Conservation (phyloP, 2,329 filamentous ascomycete genomes). For the Cladosporium halotolerans region DNA sequence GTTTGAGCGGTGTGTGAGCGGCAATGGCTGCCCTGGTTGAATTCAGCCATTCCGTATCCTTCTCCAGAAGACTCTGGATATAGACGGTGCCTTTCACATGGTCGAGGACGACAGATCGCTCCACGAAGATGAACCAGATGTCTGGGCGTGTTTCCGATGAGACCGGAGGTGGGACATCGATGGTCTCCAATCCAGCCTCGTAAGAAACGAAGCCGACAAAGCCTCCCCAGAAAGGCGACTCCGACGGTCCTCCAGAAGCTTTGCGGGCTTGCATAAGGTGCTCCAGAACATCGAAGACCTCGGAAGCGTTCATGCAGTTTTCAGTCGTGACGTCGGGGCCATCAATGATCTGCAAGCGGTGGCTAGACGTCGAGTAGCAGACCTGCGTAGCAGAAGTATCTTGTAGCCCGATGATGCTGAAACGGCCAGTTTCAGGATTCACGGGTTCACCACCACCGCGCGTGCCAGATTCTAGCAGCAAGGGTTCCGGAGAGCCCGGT, state of each 20-base stretch:
- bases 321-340: not conserved
- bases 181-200: constrained; percentile 66
- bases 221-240: constrained; percentile 68
- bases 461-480: constrained; percentile 44
- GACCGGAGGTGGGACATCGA: constrained; percentile 40
- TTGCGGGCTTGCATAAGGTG: constrained; percentile 32
- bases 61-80: constrained; percentile 59
- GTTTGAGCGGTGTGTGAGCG: not conserved
- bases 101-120: constrained; percentile 71
- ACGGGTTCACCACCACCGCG: constrained; percentile 35
- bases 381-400: constrained; percentile 31
- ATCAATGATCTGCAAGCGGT: constrained; percentile 14
- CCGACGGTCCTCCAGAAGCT: constrained; percentile 28
- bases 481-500: constrained; percentile 27
- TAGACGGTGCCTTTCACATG: constrained; percentile 57
- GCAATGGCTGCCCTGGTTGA: not conserved
- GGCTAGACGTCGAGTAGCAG: constrained; percentile 18
- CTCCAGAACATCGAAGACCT: constrained; percentile 37
- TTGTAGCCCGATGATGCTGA: constrained; percentile 67
- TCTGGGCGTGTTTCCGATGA: constrained; percentile 52
- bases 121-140: constrained; percentile 68
- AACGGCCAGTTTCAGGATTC: constrained; percentile 51
- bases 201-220: constrained; percentile 82
- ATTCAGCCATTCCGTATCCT: constrained; percentile 30
- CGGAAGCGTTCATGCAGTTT: constrained; percentile 8